These are phyloP conservation scores for Entamoeba invadens DNA, from an alignment of 208 protist genomes.

Conservation along the genomic window DNA sequence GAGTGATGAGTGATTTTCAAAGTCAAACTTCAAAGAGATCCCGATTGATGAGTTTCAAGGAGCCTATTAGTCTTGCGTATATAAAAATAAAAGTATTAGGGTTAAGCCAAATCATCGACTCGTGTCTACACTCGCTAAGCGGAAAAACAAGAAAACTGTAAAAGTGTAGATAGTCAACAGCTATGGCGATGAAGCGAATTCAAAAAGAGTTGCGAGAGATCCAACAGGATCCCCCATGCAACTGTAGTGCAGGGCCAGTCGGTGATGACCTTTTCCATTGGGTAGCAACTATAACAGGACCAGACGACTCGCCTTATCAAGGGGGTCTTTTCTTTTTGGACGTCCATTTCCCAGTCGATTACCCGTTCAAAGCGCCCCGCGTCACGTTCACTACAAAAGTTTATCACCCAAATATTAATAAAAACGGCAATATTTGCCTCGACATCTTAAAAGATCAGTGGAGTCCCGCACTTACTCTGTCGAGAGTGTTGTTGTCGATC, in stretches of 20 bases:
- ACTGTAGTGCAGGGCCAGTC: slow-evolving; percentile 73
- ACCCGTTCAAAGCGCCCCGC: slow-evolving; percentile 3
- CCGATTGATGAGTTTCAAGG: no score
- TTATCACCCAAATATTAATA: slow-evolving; percentile 23
- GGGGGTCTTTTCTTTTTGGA: slow-evolving; percentile 41
- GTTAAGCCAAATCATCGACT: no score
- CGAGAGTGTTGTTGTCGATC: not conserved
- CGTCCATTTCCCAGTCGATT: not conserved
- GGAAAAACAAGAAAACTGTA: no score
- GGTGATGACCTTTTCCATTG: slow-evolving; percentile 83
- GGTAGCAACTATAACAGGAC: slow-evolving; percentile 80
- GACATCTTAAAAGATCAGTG: slow-evolving; percentile 10
- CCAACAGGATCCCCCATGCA: slow-evolving; percentile 71
- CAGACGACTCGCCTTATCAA: slow-evolving; percentile 57
- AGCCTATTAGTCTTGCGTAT: no score
- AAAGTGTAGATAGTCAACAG: no score
- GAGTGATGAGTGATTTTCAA: no score
- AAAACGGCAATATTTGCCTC: slow-evolving; percentile 14
- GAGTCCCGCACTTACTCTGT: not conserved
- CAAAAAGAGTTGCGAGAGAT: slow-evolving; percentile 69
- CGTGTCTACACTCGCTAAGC: no score
- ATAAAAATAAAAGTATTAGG: no score
- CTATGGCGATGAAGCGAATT: not conserved
- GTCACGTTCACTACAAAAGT: not conserved
- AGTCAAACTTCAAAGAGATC: no score